phyloP scores from a whole-genome alignment of 2,329 filamentous ascomycete genomes.

The Talaromyces sp. region DNA sequence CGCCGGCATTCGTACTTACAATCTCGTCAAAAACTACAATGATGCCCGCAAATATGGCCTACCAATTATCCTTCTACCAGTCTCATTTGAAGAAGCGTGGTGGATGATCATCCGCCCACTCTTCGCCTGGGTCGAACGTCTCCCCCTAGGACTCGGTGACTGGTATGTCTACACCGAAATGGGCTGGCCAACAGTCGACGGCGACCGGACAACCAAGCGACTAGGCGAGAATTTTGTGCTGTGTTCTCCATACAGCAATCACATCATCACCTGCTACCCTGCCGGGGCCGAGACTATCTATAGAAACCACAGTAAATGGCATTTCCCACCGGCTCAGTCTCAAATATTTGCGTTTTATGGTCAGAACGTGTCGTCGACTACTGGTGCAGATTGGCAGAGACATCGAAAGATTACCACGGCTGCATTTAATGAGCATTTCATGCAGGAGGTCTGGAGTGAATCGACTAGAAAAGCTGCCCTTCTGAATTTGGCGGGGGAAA shows the following conservation, averaged over 20 bases:
- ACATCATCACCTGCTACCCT: conserved; percentile 4
- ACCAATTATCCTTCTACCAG: background rate
- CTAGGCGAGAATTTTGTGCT: conserved; percentile 1
- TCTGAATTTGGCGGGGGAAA: background rate
- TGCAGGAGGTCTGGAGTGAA: background rate
- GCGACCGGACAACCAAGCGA: conserved; percentile 1
- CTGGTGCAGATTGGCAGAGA: background rate
- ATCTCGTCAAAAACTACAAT: background rate
- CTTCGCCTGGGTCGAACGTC: conserved; percentile 2
- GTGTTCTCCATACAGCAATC: conserved; percentile 3
- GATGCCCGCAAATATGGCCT: background rate
- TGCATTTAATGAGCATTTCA: conserved; percentile 4
- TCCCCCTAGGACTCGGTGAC: background rate
- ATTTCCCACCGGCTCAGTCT: conserved; percentile 1
- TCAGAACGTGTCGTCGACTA: conserved; percentile 1
- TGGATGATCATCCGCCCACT: conserved; percentile 3
- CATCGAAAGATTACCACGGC: conserved; percentile 4
- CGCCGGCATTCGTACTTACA: background rate
- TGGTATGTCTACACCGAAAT: conserved; percentile 7
- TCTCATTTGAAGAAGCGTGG: background rate
- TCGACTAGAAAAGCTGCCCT: background rate
- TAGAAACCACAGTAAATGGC: background rate
- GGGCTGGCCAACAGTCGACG: conserved; percentile 5
- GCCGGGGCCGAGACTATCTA: background rate
- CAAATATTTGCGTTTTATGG: conserved; percentile 3